A percentile compares a stretch with the other conserved stretches of the same genome.
phyloP scores from a whole-genome alignment of 2,329 filamentous ascomycete species.

The Graphilbum fragrans region DNA sequence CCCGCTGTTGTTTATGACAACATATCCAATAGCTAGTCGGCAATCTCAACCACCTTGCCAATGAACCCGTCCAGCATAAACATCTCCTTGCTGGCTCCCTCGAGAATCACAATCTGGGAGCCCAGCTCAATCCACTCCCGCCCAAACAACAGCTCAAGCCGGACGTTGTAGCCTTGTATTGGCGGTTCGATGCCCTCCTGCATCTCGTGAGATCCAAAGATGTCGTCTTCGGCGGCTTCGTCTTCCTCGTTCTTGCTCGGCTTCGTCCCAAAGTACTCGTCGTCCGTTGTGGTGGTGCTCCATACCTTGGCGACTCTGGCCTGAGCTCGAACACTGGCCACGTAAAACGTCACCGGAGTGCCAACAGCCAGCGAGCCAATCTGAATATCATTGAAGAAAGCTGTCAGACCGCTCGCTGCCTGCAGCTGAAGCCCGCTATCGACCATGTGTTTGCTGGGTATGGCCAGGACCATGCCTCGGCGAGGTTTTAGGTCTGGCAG shows the following conservation, averaged over 20 bases:
- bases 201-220: conserved; percentile 30
- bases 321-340: conserved; percentile 73
- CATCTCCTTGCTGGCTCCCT: conserved; percentile 55
- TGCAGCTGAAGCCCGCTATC: conserved; percentile 46
- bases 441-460: conserved; percentile 45
- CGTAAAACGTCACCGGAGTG: conserved; percentile 67
- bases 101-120: conserved; percentile 57
- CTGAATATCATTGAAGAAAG: conserved; percentile 54
- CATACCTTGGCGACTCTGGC: conserved; percentile 46
- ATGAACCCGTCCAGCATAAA: conserved; percentile 62
- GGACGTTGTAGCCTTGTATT: conserved; percentile 37
- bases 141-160: conserved; percentile 55
- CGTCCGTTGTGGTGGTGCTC: conserved; percentile 14
- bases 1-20: no score
- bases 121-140: conserved; percentile 65
- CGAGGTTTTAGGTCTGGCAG: conserved; percentile 33
- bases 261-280: background rate
- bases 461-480: conserved; percentile 76
- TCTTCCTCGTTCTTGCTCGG: conserved; percentile 5
- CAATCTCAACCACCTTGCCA: conserved; percentile 51
- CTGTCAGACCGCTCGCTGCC: conserved; percentile 57
- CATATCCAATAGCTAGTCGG: conserved; percentile 37
- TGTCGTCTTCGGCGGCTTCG: conserved; percentile 27
- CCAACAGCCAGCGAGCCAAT: conserved; percentile 53
- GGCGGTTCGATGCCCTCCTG: background rate